Evolutionary conservation across 305 asterid species (phyloP).

Genomic region (Fraxinus greggii): DNA sequence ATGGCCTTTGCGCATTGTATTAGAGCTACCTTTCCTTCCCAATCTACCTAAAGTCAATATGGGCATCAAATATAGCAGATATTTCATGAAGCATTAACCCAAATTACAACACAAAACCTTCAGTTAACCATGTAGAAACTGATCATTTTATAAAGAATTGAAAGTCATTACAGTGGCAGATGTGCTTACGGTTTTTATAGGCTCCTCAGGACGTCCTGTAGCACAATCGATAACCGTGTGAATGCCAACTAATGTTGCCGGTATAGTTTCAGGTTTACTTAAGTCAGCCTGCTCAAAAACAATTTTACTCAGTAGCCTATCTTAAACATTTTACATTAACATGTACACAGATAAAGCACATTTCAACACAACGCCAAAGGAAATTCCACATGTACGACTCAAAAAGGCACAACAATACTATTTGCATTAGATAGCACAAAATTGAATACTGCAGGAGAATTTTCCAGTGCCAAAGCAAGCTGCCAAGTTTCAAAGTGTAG

Average conservation of each 20-base stretch:
- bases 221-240: conserved; percentile 97
- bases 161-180: conserved; percentile 3
- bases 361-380: not conserved
- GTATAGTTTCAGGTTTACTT: conserved; percentile 92
- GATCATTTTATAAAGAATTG: conserved; percentile 2
- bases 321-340: not conserved
- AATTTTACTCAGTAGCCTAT: conserved; percentile 22
- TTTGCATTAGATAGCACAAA: not conserved
- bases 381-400: not conserved
- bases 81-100: not conserved
- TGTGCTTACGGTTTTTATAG: conserved; percentile 78
- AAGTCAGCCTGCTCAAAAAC: conserved; percentile 75
- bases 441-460: not conserved
- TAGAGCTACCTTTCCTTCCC: conserved; percentile 99
- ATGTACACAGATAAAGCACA: not conserved
- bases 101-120: not conserved
- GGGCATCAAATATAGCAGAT: conserved; percentile 27
- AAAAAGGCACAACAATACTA: not conserved
- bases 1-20: conserved; percentile 97
- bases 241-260: conserved; percentile 90
- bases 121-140: not conserved
- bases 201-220: conserved; percentile 97
- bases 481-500: not conserved
- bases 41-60: conserved; percentile 78
- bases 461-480: not conserved